Evolutionary conservation across 176 grass and related monocot species (phyloP), one percentile per base, ranked within the genome.

Genomic region (Olyra latifolia): DNA sequence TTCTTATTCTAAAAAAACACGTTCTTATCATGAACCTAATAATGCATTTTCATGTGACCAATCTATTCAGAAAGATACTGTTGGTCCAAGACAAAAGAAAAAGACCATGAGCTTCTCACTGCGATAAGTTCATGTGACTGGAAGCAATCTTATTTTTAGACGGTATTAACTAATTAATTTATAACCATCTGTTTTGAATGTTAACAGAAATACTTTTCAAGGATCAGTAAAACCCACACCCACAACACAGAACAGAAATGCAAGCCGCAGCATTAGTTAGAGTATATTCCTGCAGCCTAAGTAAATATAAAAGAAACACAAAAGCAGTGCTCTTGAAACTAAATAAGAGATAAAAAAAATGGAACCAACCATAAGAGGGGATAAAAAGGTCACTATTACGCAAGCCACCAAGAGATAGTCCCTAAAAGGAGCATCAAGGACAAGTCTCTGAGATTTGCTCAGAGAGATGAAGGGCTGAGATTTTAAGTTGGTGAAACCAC

Each of bases 61-160:
- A 71, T 57, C 25, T 9, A 32, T n/a, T 46, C 2, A 20, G 57
- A 55, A 69, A 80, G 16, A 58, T 44, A 32, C 6, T 56, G 17
- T 46, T 71, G 52, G 53, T 60, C 66, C 28, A 11, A 11, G 49
- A n/a, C 52, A 11, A 65, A 15, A 57, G 46, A 35, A 71, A n/a
- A 16, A 24, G 27, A 46, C 17, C 13, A 39, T 84, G 41, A 24
- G 40, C 44, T 57, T 58, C 5, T 50, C 53, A 58, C 10, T 39
- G 38, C 29, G 45, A 64, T 69, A 86, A 74, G 39, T 50, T 65
- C 68, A 63, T 71, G 48, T 66, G 76, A 57, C 25, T 72, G 39
- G 39, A 56, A 43, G 38, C 6, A 22, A 49, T 41, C 7, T 0
- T 59, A 59, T 25, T 27, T 27, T 57, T 57, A 1, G 16, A 62